Conservation (phyloP, 352 stramenopile genomes). For the Phytophthora quininea region DNA sequence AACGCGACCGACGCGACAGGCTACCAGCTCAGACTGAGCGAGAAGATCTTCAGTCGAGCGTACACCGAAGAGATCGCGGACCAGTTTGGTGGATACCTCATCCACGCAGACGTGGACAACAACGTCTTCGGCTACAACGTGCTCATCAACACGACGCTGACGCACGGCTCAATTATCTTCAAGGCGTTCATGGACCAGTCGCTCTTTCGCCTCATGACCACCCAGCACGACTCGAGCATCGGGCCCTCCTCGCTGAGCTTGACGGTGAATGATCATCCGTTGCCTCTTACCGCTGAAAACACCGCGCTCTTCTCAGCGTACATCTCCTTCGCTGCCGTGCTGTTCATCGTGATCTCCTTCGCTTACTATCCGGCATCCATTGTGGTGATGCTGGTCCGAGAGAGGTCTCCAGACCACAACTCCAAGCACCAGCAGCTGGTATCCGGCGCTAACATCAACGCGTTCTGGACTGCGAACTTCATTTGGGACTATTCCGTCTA, state of each 20-base stretch:
- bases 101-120: conserved; percentile 26
- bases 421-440: conserved; percentile 96
- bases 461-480: conserved; percentile 96
- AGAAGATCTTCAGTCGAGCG: conserved; percentile 44
- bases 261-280: conserved; percentile 53
- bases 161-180: conserved; percentile 52
- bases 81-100: conserved; percentile 48
- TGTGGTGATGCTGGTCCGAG: conserved; percentile 93
- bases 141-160: conserved; percentile 54
- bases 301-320: conserved; percentile 49
- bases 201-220: conserved; percentile 44
- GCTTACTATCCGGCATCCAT: conserved; percentile 89
- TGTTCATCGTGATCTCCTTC: conserved; percentile 90
- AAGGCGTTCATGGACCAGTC: conserved; percentile 58
- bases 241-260: conserved; percentile 26
- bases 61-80: conserved; percentile 30
- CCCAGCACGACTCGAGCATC: conserved; percentile 16
- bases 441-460: conserved; percentile 87
- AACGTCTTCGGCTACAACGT: conserved; percentile 53
- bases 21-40: conserved; percentile 34
- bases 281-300: conserved; percentile 47
- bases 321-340: conserved; percentile 51
- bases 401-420: conserved; percentile 90
- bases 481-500: conserved; percentile 92
- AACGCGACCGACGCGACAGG: conserved; percentile 37